Evolutionary conservation across 2,329 filamentous ascomycete genomes (phyloP), one percentile per base, ranked within the genome.

Genomic region (Arthrobotrys conoides): DNA sequence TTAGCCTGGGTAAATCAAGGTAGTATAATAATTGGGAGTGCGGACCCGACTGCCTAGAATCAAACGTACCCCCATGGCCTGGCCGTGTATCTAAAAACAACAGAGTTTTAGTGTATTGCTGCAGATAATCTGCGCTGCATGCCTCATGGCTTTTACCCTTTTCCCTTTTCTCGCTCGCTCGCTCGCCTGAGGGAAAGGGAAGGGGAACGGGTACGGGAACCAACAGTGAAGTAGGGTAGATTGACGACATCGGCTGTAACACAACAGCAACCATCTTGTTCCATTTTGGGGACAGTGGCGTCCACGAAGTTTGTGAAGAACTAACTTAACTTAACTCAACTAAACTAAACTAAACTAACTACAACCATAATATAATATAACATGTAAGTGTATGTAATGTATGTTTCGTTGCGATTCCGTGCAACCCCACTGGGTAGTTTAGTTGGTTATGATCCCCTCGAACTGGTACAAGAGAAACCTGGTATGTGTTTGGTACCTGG

Each of bases 231-330:
- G 30, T 24, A 66, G 57, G 66, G 57, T 70, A 71, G 72, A 66
- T 68, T 77, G 73, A 77, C 73, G 73, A 71, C 73, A 77, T 77
- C 49, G 66, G 48, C 65, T 73, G 70, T 73, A 20, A 67, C 70
- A 66, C 61, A 57, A 44, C 36, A 63, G 55, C 38, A 36, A 71
- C 67, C 67, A 71, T 33, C 46, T 46, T 66, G 48, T 77, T 41
- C 64, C 71, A 44, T 49, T 77, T 71, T 44, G 36, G 36, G 48
- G 44, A 24, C 30, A 30, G 59, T 72, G 20, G 57, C 64, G 71
- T 53, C 64, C 49, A 66, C 57, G 57, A 61, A 59, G 44, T 18
- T 33, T 27, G 38, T 41, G 57, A 61, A 44, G 53, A n/a, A 30
- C 27, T 22, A 36, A 18, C 12, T 44, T n/a, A n/a, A n/a, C n/a